Percentiles rank a stretch among this genome's conserved stretches.
These are phyloP conservation scores for Oryza brachyantha DNA, from an alignment of 176 grass and related monocot genomes.

Conservation along the genomic window DNA sequence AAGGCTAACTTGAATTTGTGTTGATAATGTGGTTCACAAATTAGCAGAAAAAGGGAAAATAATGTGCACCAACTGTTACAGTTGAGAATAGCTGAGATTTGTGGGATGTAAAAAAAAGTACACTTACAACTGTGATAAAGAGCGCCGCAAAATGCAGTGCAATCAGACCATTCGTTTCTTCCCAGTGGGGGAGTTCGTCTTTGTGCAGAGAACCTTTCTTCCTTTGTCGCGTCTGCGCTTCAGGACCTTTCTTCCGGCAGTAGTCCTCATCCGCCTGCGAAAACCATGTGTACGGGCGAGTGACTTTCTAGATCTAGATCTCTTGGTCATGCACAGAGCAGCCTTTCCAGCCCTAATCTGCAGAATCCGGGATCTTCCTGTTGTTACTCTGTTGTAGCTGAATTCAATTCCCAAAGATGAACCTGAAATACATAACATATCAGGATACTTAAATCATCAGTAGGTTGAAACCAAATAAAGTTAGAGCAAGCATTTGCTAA, in stretches of 20 bases:
- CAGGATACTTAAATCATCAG: background rate
- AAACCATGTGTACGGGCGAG: slow-evolving; percentile 87
- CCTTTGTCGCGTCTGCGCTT: slow-evolving; percentile 79
- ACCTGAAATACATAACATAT: slow-evolving; percentile 44
- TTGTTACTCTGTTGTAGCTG: slow-evolving; percentile 52
- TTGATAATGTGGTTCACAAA: slow-evolving; percentile 11
- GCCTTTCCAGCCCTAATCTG: slow-evolving; percentile 85
- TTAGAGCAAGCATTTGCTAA: background rate
- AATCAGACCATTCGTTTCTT: slow-evolving; percentile 31
- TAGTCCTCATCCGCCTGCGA: slow-evolving; percentile 61
- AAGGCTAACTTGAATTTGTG: slow-evolving; percentile 12
- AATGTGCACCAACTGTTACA: slow-evolving; percentile 32
- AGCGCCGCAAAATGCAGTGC: background rate
- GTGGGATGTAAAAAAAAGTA: slow-evolving; percentile 20
- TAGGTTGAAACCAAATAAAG: background rate
- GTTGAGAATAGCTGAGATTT: background rate
- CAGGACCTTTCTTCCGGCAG: slow-evolving; percentile 62
- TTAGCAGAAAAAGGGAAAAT: background rate
- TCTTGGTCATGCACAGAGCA: slow-evolving; percentile 79
- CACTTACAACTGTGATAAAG: slow-evolving; percentile 28
- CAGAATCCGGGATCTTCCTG: slow-evolving; percentile 46
- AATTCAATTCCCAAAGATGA: slow-evolving; percentile 63
- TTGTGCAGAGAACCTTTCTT: slow-evolving; percentile 91
- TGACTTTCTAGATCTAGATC: slow-evolving; percentile 85
- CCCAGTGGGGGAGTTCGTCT: slow-evolving; percentile 59